phyloP scores from a whole-genome alignment of 208 protist species.

The Angomonas desouzai region DNA sequence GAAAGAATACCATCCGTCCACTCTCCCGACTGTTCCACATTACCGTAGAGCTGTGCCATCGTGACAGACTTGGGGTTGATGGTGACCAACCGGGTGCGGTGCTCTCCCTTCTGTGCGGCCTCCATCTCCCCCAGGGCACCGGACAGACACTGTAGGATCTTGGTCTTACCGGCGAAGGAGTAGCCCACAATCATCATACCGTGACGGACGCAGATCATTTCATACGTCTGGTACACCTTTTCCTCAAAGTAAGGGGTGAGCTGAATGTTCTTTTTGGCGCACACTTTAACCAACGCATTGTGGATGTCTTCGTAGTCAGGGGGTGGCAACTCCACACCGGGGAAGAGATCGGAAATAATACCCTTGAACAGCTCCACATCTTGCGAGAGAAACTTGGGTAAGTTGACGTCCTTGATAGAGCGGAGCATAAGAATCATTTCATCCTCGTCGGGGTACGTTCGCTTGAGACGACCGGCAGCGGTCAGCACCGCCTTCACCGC shows the following conservation, averaged over 20 bases:
- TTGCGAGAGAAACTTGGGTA: conserved; percentile 94
- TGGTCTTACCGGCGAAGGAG: conserved; percentile 92
- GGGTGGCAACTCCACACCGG: conserved; percentile 77
- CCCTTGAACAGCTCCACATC: conserved; percentile 96
- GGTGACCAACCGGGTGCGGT: conserved; percentile 78
- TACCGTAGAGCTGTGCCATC: conserved; percentile 95
- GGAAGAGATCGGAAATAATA: conserved; percentile 96
- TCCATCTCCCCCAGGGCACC: conserved; percentile 82
- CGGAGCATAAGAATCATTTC: conserved; percentile 95
- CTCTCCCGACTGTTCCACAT: conserved; percentile 93
- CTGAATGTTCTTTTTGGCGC: conserved; percentile 72
- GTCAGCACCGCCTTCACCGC: conserved; percentile 96
- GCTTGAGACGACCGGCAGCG: conserved; percentile 91
- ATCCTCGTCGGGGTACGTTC: conserved; percentile 85
- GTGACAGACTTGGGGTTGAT: conserved; percentile 96
- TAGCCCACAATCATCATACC: conserved; percentile 98
- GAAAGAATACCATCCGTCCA: conserved; percentile 97
- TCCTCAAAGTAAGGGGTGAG: conserved; percentile 87
- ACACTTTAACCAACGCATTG: conserved; percentile 59
- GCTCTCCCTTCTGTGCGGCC: conserved; percentile 51
- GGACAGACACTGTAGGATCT: conserved; percentile 81
- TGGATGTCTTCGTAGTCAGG: conserved; percentile 90
- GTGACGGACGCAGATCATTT: conserved; percentile 97
- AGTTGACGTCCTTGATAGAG: conserved; percentile 94
- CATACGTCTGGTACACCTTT: conserved; percentile 92